Evolutionary conservation across 257 asterid species (phyloP), one percentile per base, ranked within the genome.

Genomic region (Salvia hispanica): DNA sequence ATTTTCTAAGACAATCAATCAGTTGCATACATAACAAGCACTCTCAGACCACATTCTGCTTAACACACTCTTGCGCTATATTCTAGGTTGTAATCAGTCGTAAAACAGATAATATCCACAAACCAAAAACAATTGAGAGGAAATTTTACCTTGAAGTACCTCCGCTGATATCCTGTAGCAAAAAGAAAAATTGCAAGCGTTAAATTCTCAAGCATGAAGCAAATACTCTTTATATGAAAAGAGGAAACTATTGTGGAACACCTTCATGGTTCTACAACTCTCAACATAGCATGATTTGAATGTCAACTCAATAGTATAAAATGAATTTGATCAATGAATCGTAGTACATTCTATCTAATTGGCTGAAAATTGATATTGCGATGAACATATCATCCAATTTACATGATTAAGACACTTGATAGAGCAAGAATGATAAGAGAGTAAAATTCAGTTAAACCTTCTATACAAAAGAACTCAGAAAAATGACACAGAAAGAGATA

Each of bases 91-190:
- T 13, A 12, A 40, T 1, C 4, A 7, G 45, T 40, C 12, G 9
- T 8, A 7, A 40, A 40, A 39, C 11, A 36, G 48, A 45, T n/a
- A 46, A 34, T n/a, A 16, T 42, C 64, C 50, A 54, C 16, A 62
- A 52, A 40, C 48, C 25, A 21, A 52, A 42, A 62, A 47, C 62
- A 62, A 62, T 54, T 3, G 31, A 82, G 16, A 50, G 36, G 59
- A 57, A 66, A 63, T 13, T 28, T 73, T 82, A 88, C 92, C 90
- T 85, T 52, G 82, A 77, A 14, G 73, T 76, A 51, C 71, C 69
- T 60, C 64, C 13, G 64, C 76, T 84, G 37, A 58, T 70, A 54
- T 75, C 90, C 95, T 88, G 86, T 14, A 31, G 60, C 45, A 64
- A 66, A 62, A 40, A 73, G 57, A 43, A 66, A 69, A 79, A 0